phyloP scores from a whole-genome alignment of 805 yeast genomes.

The Spathaspora arborariae region DNA sequence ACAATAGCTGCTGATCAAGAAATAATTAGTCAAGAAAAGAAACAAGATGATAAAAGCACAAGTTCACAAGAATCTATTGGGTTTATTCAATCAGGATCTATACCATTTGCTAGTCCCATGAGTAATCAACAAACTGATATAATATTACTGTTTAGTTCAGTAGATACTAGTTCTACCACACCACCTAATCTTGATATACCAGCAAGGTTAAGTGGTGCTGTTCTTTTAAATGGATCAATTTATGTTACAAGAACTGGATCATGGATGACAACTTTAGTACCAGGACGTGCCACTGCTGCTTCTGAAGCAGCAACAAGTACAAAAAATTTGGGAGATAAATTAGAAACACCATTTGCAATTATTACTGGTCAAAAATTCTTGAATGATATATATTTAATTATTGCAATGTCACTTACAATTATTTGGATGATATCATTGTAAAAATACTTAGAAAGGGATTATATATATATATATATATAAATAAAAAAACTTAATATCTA shows the following conservation, averaged over 20 bases:
- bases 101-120: constrained; percentile 46
- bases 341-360: not conserved
- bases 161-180: constrained; percentile 1
- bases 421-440: not conserved
- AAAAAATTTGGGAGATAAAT: constrained; percentile 3
- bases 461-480: not conserved
- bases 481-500: not conserved
- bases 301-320: constrained; percentile 4
- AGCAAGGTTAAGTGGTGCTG: constrained; percentile 22
- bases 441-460: not conserved
- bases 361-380: not conserved
- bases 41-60: not conserved
- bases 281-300: constrained; percentile 11
- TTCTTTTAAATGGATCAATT: constrained; percentile 25
- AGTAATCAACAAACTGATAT: not conserved
- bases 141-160: constrained; percentile 7
- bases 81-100: constrained; percentile 36
- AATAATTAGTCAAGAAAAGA: not conserved
- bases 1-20: not conserved
- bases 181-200: constrained; percentile 14
- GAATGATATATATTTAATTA: not conserved
- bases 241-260: constrained; percentile 17
- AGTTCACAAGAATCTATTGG: constrained; percentile 15
- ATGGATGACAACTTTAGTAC: constrained; percentile 1
- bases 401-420: not conserved